Evolutionary conservation across 2,329 filamentous ascomycete genomes (phyloP).

Genomic region (Sporothrix pallida): DNA sequence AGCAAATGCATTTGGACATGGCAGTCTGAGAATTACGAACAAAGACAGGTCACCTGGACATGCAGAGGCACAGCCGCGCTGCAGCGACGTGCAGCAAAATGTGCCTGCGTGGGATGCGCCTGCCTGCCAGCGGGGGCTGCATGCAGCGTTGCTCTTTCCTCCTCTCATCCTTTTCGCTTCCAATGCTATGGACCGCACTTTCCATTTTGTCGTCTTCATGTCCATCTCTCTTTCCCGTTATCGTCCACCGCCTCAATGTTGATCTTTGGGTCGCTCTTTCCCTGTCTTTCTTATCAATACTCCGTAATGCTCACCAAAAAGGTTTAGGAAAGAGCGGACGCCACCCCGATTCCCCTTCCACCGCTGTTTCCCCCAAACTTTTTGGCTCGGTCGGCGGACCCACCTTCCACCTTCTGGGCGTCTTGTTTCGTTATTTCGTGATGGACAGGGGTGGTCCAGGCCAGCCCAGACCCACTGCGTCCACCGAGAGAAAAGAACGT

Average conservation of each 20-base stretch:
- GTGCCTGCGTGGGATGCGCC: conserved; percentile 8
- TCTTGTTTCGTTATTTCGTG: too few species aligned
- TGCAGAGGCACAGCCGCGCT: background rate
- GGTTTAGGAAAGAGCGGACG: conserved; percentile 12
- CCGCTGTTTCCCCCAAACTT: conserved; percentile 1
- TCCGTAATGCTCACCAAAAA: background rate
- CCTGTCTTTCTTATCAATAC: conserved; percentile 24
- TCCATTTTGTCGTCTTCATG: background rate
- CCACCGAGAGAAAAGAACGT: background rate
- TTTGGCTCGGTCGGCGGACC: background rate
- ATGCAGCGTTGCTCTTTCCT: background rate
- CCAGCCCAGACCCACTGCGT: background rate
- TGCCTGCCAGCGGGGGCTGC: background rate
- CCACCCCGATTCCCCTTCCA: conserved; percentile 24
- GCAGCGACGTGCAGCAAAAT: conserved; percentile 9
- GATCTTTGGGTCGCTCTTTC: conserved; percentile 2
- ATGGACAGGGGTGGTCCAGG: background rate
- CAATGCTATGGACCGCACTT: background rate
- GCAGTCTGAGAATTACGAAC: background rate
- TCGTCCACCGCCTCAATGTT: background rate
- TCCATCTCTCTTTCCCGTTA: conserved; percentile 1
- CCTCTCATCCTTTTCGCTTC: background rate
- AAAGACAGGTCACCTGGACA: conserved; percentile 2
- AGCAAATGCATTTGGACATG: background rate
- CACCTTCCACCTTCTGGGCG: background rate